phyloP scores from a whole-genome alignment of 805 yeast genomes.

The Ogataea henricii region DNA sequence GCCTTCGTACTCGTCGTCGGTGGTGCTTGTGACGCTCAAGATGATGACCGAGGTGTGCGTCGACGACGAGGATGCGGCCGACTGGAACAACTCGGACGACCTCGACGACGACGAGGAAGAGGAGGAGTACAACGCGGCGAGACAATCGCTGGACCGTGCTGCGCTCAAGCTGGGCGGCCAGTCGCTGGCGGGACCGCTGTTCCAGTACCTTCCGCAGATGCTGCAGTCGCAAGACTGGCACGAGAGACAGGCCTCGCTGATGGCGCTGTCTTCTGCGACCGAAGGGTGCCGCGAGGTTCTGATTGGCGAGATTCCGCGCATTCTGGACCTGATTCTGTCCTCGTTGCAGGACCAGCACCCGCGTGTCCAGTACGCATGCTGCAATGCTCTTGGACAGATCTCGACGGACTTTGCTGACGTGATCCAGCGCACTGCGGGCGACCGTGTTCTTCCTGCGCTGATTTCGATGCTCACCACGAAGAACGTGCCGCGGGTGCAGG shows the following conservation, averaged over 20 bases:
- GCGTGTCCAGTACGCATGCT: constrained; percentile 95
- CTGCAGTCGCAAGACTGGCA: constrained; percentile 78
- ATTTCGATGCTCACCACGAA: constrained; percentile 74
- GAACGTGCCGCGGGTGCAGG: constrained; percentile 89
- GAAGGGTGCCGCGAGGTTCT: constrained; percentile 94
- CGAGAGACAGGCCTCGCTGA: constrained; percentile 93
- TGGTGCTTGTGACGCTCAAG: constrained; percentile 72
- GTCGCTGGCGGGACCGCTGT: constrained; percentile 80
- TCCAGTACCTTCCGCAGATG: constrained; percentile 86
- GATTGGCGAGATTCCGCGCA: constrained; percentile 75
- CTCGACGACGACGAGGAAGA: constrained; percentile 77
- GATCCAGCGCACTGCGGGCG: constrained; percentile 80
- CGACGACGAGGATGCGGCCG: constrained; percentile 72
- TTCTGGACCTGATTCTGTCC: constrained; percentile 84
- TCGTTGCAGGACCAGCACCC: constrained; percentile 84
- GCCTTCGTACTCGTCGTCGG: constrained; percentile 65
- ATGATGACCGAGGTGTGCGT: constrained; percentile 92
- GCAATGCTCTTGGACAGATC: constrained; percentile 96
- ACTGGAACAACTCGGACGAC: constrained; percentile 83
- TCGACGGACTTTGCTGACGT: constrained; percentile 93
- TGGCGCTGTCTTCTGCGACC: constrained; percentile 96
- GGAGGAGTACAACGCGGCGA: constrained; percentile 89
- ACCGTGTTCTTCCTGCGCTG: constrained; percentile 81
- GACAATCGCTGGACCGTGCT: constrained; percentile 92
- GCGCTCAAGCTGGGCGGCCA: constrained; percentile 83